A percentile compares a stretch with the other conserved stretches of the same genome.
Evolutionary conservation across 2,329 filamentous ascomycete genomes (phyloP).

Genomic region (Teratosphaeria viscida): DNA sequence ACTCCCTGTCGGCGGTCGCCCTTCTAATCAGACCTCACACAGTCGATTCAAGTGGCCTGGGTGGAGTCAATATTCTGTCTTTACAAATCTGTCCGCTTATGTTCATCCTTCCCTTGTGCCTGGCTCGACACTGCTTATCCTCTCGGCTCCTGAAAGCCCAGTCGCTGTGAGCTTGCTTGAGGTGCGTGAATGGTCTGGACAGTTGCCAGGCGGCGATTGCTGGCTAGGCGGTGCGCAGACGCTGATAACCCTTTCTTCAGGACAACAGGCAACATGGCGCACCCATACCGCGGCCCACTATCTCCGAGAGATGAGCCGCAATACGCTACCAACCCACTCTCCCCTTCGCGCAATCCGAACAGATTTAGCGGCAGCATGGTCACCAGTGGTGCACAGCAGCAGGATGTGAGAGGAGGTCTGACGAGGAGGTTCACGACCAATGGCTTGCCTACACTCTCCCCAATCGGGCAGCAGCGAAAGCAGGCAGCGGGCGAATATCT

Average conservation of each 20-base stretch:
- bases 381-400: constrained; percentile 35
- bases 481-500: constrained; percentile 40
- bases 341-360: constrained; percentile 33
- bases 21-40: neutral
- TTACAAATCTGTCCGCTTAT: neutral
- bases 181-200: neutral
- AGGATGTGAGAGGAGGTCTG: constrained; percentile 63
- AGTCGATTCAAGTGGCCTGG: neutral
- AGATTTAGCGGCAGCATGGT: constrained; percentile 21
- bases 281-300: constrained; percentile 58
- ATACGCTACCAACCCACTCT: constrained; percentile 47
- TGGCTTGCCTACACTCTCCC: constrained; percentile 62
- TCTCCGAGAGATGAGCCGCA: constrained; percentile 67
- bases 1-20: neutral
- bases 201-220: neutral
- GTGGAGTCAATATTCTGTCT: neutral
- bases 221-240: neutral
- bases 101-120: neutral
- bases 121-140: neutral
- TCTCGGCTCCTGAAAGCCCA: neutral
- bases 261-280: constrained; percentile 45
- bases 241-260: neutral
- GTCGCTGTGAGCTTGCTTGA: neutral
- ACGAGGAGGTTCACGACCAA: constrained; percentile 89
- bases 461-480: constrained; percentile 45